Percentiles rank a stretch among this genome's conserved stretches.
These are phyloP conservation scores for Rickenella mellea DNA, from an alignment of 768 basidiomycete species.

Conservation along the genomic window DNA sequence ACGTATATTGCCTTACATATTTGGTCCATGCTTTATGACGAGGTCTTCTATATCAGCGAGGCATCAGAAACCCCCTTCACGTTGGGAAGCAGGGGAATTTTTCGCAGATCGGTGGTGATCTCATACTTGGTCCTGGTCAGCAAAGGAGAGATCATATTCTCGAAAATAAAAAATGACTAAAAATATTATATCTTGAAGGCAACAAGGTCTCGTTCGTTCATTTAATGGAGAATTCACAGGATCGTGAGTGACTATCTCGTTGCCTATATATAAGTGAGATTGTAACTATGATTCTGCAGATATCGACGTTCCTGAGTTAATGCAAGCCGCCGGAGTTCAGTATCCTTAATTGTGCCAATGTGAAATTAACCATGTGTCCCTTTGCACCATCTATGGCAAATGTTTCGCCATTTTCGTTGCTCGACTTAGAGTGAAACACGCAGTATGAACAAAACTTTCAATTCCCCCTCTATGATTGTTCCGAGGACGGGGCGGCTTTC, in stretches of 20 bases:
- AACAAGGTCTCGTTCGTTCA: conserved; percentile 39
- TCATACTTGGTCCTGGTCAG: conserved; percentile 49
- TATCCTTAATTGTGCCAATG: too few species aligned
- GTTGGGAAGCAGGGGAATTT: conserved; percentile 57
- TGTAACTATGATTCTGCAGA: conserved; percentile 21
- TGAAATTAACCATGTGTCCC: too few species aligned
- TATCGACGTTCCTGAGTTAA: conserved; percentile 38
- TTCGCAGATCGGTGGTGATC: conserved; percentile 57
- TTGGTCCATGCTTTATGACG: not conserved
- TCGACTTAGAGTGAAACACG: too few species aligned
- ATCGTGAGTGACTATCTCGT: conserved; percentile 26
- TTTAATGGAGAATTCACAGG: conserved; percentile 54
- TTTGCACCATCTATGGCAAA: too few species aligned
- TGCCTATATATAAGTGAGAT: not conserved
- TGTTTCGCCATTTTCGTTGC: too few species aligned
- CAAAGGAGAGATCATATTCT: not conserved
- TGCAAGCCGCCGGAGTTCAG: conserved; percentile 32
- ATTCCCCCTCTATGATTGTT: too few species aligned
- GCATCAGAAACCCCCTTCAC: conserved; percentile 31
- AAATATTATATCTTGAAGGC: conserved; percentile 18
- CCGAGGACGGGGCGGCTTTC: too few species aligned
- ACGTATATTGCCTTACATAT: conserved; percentile 9
- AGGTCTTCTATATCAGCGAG: conserved; percentile 21
- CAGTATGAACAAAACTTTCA: too few species aligned
- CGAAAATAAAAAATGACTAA: too few species aligned